Conservation (phyloP, 257 asterid genomes). For the Eustoma russellianum region DNA sequence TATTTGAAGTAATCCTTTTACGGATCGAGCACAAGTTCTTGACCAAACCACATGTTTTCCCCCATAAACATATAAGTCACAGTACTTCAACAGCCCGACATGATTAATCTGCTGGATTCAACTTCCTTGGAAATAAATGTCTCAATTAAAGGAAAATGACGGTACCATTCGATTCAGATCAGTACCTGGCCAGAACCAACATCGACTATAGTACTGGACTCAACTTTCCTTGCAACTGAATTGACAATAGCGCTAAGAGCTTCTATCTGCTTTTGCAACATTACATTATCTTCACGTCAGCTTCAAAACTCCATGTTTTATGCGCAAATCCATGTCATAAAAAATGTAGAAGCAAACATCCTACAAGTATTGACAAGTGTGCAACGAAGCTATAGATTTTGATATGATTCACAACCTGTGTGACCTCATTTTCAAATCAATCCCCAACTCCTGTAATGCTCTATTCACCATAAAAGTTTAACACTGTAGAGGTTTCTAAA, state of each 20-base stretch:
- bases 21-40: too few species aligned
- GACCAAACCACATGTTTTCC: too few species aligned
- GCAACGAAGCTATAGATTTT: neutral
- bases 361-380: neutral
- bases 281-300: neutral
- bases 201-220: constrained; percentile 50
- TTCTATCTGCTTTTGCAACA: constrained; percentile 48
- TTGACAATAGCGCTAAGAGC: constrained; percentile 61
- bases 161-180: neutral
- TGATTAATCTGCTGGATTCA: too few species aligned
- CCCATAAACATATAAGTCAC: too few species aligned
- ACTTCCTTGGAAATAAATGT: too few species aligned
- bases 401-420: too few species aligned
- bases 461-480: too few species aligned
- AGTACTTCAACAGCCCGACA: too few species aligned
- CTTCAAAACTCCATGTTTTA: neutral
- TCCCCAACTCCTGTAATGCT: too few species aligned
- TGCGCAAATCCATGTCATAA: neutral
- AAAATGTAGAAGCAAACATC: neutral
- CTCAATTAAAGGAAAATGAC: neutral
- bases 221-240: constrained; percentile 50
- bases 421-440: too few species aligned
- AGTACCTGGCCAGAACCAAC: constrained; percentile 96
- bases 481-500: too few species aligned
- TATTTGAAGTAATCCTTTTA: too few species aligned